Evolutionary conservation across 805 yeast species (phyloP), one percentile per base, ranked within the genome.

Genomic region (Candida maesae): DNA sequence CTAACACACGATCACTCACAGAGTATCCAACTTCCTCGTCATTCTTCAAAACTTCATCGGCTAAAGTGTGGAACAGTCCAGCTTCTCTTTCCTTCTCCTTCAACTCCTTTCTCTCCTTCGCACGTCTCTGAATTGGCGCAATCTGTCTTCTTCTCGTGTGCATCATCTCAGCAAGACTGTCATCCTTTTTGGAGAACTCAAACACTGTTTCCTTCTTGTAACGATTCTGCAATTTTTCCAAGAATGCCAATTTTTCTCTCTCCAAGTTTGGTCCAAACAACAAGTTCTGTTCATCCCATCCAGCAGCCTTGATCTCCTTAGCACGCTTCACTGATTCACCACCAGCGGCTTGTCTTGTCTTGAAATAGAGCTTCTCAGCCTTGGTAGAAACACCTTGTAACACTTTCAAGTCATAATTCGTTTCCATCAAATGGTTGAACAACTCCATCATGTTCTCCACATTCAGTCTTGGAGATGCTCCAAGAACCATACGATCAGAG

Each of bases 201-300:
- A 93, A 93, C 4, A 93, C 97, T 0, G 99, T 93, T 59, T 93
- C 98, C 54, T 86, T 83, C 37, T 78, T 69, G 32, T 69, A 61
- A 58, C 96, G 72, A 51, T 85, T 74, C 45, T 78, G 77, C 45
- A 93, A 67, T 53, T 79, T 79, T 5, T 78, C 84, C 49, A 93
- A 71, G 55, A 93, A 81, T 31, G 64, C 73, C 19, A 83, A 71
- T 58, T 85, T 86, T 51, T 84, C 93, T 48, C 71, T 73, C 52
- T 86, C 95, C 39, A 73, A 60, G 56, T 87, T 87, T 23, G 76
- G 73, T 17, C 95, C 95, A 59, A 89, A 86, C 39, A 85, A 60
- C 24, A 89, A 64, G 62, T 88, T 88, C 55, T 84, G 91, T 16
- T 78, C 88, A 60, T 91, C 96, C 97, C 98, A 93, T 2, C 90